A percentile compares a stretch with the other conserved stretches of the same genome.
Evolutionary conservation across 73 alveolate genomes (phyloP).

Genomic region (Paramecium bursaria): DNA sequence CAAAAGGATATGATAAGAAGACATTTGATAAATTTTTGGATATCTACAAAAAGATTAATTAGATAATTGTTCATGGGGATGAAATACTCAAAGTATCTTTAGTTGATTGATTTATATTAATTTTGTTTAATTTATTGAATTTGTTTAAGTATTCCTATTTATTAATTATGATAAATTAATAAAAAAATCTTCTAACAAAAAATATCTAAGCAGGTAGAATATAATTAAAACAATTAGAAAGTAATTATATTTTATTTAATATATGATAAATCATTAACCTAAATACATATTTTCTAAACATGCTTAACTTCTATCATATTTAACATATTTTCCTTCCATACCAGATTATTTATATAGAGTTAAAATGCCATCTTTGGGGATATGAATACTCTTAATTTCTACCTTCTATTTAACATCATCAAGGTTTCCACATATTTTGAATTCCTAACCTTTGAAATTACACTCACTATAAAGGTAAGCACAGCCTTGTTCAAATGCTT

Average conservation of each 20-base stretch:
- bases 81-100: conserved; percentile 37
- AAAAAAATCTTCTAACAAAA: too few relatives aligned
- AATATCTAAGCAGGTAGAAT: too few relatives aligned
- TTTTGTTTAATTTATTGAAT: too few relatives aligned
- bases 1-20: conserved; percentile 53
- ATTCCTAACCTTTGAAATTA: conserved; percentile 17
- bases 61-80: conserved; percentile 12
- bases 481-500: conserved; percentile 29
- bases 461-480: conserved; percentile 58
- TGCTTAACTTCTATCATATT: conserved; percentile 1
- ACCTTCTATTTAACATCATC: conserved; percentile 1
- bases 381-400: conserved; percentile 21
- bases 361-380: conserved; percentile 48
- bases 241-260: too few relatives aligned
- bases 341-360: conserved; percentile 31
- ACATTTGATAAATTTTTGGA: conserved; percentile 47
- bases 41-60: conserved; percentile 45
- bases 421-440: conserved; percentile 11
- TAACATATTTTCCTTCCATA: conserved; percentile 3
- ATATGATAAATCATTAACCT: conserved; percentile 16
- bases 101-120: too few relatives aligned
- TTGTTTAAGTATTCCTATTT: too few relatives aligned
- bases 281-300: conserved; percentile 44
- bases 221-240: too few relatives aligned
- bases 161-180: too few relatives aligned